Evolutionary conservation across 2,329 filamentous ascomycete genomes (phyloP).

Genomic region (Cordyceps cicadae): DNA sequence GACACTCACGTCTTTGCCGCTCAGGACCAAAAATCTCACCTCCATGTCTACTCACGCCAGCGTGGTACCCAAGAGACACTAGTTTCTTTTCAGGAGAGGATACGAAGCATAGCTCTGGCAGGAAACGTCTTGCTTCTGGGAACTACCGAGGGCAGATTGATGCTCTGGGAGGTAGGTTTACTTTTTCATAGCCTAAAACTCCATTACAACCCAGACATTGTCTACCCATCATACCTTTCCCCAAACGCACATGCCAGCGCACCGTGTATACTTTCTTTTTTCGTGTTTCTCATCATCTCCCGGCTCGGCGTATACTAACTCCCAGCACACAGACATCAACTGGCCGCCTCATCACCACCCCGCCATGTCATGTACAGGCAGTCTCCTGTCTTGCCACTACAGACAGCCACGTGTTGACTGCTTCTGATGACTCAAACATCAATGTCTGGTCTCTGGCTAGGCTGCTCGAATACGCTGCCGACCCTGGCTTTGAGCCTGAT

Average conservation of each 20-base stretch:
- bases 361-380: constrained; percentile 69
- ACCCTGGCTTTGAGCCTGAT: constrained; percentile 58
- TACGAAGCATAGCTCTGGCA: constrained; percentile 67
- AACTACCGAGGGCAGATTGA: constrained; percentile 74
- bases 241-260: neutral
- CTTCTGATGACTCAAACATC: constrained; percentile 78
- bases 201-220: neutral
- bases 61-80: constrained; percentile 82
- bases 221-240: neutral
- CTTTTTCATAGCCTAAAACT: constrained; percentile 13
- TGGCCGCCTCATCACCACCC: constrained; percentile 67
- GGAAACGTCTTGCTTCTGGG: constrained; percentile 70
- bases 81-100: constrained; percentile 79
- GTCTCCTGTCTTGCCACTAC: constrained; percentile 69
- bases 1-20: constrained; percentile 82
- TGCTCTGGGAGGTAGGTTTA: constrained; percentile 77
- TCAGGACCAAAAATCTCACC: constrained; percentile 81
- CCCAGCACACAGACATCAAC: constrained; percentile 51
- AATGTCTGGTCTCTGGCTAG: constrained; percentile 82
- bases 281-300: neutral
- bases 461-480: constrained; percentile 54
- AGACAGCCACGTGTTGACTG: constrained; percentile 65
- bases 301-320: neutral
- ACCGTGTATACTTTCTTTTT: neutral
- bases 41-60: constrained; percentile 82